Evolutionary conservation across 1,139 yeast species (phyloP).

Genomic region (Saccharomyces uvarum): DNA sequence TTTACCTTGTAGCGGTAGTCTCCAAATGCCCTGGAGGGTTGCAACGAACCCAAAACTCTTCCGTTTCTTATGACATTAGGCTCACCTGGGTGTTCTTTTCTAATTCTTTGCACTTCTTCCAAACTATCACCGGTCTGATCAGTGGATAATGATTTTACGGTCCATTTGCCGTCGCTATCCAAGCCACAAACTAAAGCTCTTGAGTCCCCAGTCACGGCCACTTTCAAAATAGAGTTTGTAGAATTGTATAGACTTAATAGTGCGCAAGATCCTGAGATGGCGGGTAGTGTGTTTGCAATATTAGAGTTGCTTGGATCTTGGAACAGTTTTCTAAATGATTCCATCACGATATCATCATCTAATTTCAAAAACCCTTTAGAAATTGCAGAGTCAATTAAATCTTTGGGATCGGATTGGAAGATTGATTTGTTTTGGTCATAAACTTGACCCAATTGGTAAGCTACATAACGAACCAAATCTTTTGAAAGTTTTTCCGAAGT

Average conservation of each 20-base stretch:
- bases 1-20: conserved; percentile 88
- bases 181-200: conserved; percentile 81
- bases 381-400: conserved; percentile 56
- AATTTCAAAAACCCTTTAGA: conserved; percentile 71
- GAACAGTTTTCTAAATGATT: conserved; percentile 61
- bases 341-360: conserved; percentile 80
- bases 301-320: conserved; percentile 50
- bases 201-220: conserved; percentile 96
- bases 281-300: conserved; percentile 69
- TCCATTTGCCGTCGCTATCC: conserved; percentile 64
- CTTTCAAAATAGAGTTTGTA: conserved; percentile 59
- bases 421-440: conserved; percentile 24
- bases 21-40: conserved; percentile 95
- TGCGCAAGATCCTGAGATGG: conserved; percentile 92
- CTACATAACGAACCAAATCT: conserved; percentile 64
- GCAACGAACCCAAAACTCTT: conserved; percentile 86
- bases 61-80: conserved; percentile 79
- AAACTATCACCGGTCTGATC: conserved; percentile 95
- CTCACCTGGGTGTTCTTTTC: conserved; percentile 87
- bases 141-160: conserved; percentile 74
- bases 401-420: conserved; percentile 10
- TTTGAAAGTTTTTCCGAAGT: conserved; percentile 81
- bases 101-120: conserved; percentile 76
- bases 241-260: conserved; percentile 81
- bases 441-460: conserved; percentile 65